A percentile compares a stretch with the other conserved stretches of the same genome.
Evolutionary conservation across 2,329 filamentous ascomycete genomes (phyloP).

Genomic region (Neocucurbitaria cava): DNA sequence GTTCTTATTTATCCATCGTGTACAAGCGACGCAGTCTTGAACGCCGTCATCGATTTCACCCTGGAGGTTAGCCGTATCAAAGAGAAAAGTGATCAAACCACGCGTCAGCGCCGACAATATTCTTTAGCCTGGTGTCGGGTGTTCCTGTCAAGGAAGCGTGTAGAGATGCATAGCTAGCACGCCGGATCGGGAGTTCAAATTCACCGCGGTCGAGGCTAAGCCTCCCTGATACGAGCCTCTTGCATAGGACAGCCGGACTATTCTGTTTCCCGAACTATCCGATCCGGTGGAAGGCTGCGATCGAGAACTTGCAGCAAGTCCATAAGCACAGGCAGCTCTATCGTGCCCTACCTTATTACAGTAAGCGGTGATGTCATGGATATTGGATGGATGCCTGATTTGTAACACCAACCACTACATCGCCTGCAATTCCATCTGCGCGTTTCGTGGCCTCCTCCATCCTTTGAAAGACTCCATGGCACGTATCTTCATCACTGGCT

Average conservation of each 20-base stretch:
- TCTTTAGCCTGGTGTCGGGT: background rate
- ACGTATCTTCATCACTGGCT: conserved; percentile 63
- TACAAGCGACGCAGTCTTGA: background rate
- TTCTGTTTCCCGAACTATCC: background rate
- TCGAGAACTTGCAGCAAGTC: background rate
- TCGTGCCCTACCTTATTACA: too few relatives aligned
- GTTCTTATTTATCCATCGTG: background rate
- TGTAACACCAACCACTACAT: background rate
- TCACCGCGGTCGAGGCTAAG: background rate
- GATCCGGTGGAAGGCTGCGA: background rate
- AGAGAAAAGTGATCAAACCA: background rate
- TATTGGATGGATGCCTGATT: background rate
- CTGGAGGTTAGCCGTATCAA: background rate
- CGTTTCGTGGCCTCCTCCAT: background rate
- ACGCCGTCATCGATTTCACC: background rate
- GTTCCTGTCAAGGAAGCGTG: background rate
- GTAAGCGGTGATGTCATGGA: background rate
- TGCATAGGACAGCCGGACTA: background rate
- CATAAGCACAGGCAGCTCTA: too few relatives aligned
- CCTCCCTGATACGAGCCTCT: background rate
- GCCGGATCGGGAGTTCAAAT: background rate
- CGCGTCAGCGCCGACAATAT: background rate
- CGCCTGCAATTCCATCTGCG: background rate
- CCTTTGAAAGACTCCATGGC: conserved; percentile 40
- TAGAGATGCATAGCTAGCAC: background rate